Evolutionary conservation across 768 basidiomycete genomes (phyloP).

Genomic region (Kwoniella botswanensis): DNA sequence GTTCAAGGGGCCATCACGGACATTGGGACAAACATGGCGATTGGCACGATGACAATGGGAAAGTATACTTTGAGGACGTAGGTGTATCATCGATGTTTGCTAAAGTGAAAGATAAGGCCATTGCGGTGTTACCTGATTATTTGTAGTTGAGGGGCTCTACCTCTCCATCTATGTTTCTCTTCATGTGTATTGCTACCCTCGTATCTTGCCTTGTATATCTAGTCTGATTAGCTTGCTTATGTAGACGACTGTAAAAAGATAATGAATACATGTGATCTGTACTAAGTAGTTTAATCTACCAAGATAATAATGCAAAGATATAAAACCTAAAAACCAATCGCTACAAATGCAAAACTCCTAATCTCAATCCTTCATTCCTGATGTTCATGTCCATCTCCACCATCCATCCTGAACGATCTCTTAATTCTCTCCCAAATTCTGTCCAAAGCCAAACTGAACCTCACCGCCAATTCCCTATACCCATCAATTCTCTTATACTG

Average conservation of each 20-base stretch:
- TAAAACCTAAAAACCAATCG: neutral
- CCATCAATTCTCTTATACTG: constrained; percentile 34
- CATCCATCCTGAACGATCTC: neutral
- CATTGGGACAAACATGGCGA: constrained; percentile 53
- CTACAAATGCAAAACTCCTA: neutral
- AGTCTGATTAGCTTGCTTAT: neutral
- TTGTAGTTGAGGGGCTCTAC: neutral
- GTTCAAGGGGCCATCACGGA: constrained; percentile 33
- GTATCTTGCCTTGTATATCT: neutral
- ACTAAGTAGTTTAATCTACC: no score
- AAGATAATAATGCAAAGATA: no score
- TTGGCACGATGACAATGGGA: constrained; percentile 41
- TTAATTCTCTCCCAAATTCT: neutral
- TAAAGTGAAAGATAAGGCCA: constrained; percentile 7
- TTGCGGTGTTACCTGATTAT: constrained; percentile 10
- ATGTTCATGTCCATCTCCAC: neutral
- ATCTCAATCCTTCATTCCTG: neutral
- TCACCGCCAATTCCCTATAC: constrained; percentile 36
- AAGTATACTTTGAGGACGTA: neutral
- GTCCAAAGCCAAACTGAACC: constrained; percentile 15
- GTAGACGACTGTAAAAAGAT: neutral
- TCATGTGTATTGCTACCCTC: neutral
- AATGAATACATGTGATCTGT: neutral
- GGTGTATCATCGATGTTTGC: neutral
- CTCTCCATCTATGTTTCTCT: no score